A percentile compares a stretch with the other conserved stretches of the same genome.
These are phyloP conservation scores for Vaccinium corymbosum DNA, from an alignment of 148 eudicot species.

Conservation along the genomic window DNA sequence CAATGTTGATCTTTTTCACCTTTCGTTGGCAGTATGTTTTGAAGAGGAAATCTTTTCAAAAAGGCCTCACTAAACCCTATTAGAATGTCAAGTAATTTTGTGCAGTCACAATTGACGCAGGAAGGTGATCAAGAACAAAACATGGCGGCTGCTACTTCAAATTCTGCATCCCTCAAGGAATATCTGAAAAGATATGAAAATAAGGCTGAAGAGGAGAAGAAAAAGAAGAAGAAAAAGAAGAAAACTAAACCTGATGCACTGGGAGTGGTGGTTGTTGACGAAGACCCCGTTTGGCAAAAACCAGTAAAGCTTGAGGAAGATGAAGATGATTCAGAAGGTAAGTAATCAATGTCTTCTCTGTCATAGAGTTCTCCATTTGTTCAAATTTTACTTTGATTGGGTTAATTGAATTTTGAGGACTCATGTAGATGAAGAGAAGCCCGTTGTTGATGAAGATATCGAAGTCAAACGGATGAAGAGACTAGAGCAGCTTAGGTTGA, in stretches of 20 bases:
- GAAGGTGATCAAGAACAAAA: neutral
- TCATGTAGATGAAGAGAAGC: constrained; percentile 62
- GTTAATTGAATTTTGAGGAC: neutral
- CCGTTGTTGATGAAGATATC: constrained; percentile 80
- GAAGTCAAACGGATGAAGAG: constrained; percentile 81
- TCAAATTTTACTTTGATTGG: constrained; percentile 6
- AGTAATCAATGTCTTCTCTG: neutral
- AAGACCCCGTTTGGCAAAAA: constrained; percentile 95
- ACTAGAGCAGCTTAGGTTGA: constrained; percentile 56
- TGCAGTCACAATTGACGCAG: neutral
- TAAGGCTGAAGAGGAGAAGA: constrained; percentile 44
- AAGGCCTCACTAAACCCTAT: neutral
- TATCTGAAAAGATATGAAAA: constrained; percentile 77
- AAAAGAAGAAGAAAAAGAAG: constrained; percentile 51
- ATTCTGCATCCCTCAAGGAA: constrained; percentile 56
- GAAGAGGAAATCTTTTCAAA: neutral
- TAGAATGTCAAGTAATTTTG: neutral
- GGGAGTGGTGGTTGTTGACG: constrained; percentile 80
- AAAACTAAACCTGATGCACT: constrained; percentile 34
- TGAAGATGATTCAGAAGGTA: constrained; percentile 77
- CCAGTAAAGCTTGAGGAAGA: constrained; percentile 68
- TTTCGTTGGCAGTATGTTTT: neutral
- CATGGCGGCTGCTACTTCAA: constrained; percentile 28
- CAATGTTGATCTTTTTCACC: neutral
- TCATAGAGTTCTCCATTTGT: neutral